Base-by-base conservation (phyloP, 164 flowering plant species). In the Stephania japonica region DNA sequence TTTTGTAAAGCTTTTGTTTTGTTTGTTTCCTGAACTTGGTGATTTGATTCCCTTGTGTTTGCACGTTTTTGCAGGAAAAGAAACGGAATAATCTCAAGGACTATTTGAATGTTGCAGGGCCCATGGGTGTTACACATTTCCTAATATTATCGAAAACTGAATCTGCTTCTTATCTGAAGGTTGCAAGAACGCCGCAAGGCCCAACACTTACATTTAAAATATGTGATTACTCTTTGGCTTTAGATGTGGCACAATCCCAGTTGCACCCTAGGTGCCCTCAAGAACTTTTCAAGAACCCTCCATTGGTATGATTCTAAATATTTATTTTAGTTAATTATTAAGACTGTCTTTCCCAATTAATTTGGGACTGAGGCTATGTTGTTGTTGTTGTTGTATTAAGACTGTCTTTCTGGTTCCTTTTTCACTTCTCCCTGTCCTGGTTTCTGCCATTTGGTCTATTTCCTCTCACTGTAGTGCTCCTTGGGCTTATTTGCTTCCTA, bases 81-180 rank as follows among this genome's bases (percentile, higher is more conserved):
- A 95, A 80, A 75, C 80, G 93, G 76, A 91, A 91, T 77, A 93
- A 74, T 77, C 83, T 95, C 24, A 92, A 84, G 73, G 99, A 95
- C 81, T 92, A 89, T 80, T 75, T 95, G 82, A 95, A 93, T 85
- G 86, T 95, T 78, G 90, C 98, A n/a, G 97, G 98, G 70, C 95
- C 97, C 12, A 88, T 95, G 99, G 96, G 98, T 69, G 97, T 95
- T 14, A 87, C 99, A 8, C 97, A 95, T 84, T 95, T 95, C 77
- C 84, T 95, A 56, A 95, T 93, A 13, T 71, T 95, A 72, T 93
- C 98, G 14, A 95, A 95, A 85, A 91, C 92, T 64, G 84, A 78
- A 24, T 26, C 82, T 75, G 81, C 92, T 42, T 88, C 98, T 16
- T 90, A 86, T 75, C 76, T 95, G 77, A 87, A 90, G 76, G 98